These are phyloP conservation scores for Leccinum griseonigrum DNA, from an alignment of 1,284 basidiomycete genomes.

Conservation along the genomic window DNA sequence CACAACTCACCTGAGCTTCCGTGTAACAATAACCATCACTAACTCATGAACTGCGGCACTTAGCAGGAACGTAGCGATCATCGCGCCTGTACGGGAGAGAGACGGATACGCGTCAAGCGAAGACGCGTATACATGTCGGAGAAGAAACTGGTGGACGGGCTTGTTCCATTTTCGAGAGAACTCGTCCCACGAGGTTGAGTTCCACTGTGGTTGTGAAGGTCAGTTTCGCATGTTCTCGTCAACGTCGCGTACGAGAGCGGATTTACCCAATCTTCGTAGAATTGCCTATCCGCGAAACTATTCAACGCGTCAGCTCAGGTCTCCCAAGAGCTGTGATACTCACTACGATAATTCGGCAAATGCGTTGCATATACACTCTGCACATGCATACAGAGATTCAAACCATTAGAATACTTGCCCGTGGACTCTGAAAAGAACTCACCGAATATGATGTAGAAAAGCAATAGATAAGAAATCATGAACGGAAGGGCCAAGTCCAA, in stretches of 20 bases:
- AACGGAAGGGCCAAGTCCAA: constrained; percentile 92
- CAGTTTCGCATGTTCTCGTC: constrained; percentile 7
- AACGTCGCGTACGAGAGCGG: constrained; percentile 10
- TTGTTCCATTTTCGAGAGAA: constrained; percentile 98
- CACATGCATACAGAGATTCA: neutral
- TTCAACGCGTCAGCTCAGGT: constrained; percentile 14
- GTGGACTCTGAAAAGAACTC: constrained; percentile 19
- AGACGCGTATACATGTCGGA: constrained; percentile 93
- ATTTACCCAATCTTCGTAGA: constrained; percentile 91
- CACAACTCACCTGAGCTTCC: constrained; percentile 70
- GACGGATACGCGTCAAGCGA: constrained; percentile 73
- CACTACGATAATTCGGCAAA: constrained; percentile 89
- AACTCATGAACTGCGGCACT: constrained; percentile 91
- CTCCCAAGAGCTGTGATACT: constrained; percentile 25
- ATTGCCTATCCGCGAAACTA: constrained; percentile 93
- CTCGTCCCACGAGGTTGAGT: constrained; percentile 94
- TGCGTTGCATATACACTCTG: constrained; percentile 93
- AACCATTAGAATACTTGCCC: constrained; percentile 1
- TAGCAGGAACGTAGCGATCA: constrained; percentile 89
- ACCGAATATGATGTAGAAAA: constrained; percentile 87
- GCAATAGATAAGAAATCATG: constrained; percentile 78
- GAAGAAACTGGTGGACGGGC: constrained; percentile 86
- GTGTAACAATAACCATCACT: constrained; percentile 94
- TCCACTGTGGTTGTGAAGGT: constrained; percentile 62
- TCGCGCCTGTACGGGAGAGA: constrained; percentile 74